Base-by-base conservation (phyloP, 768 basidiomycete genomes). In the Suillus decipiens region DNA sequence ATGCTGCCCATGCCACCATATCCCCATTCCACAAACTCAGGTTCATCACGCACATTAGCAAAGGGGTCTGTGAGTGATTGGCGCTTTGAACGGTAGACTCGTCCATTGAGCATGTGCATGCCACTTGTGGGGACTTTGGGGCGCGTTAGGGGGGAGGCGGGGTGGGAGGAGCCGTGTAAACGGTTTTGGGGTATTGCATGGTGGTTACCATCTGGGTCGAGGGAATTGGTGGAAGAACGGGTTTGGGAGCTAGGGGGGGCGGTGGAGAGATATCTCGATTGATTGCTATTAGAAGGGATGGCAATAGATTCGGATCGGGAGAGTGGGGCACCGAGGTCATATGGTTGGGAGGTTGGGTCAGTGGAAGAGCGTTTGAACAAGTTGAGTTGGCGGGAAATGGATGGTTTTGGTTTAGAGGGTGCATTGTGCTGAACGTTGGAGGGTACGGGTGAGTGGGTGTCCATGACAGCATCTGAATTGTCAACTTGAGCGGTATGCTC, bases 21-120 rank as follows among this genome's bases (percentile, higher is more conserved):
- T 0, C 94, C 94, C 94, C 94, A 96, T 75, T 96, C 94, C 17
- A 94, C 92, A 68, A 96, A 96, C 71, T 89, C 89, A 36, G 90
- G 89, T 0, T 87, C 84, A 33, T 87, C 86, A 6, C 80, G 80
- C n/a, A 79, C 86, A 61, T 80, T 87, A 4, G 84, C 88, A 66
- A 91, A 90, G 0, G 82, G 86, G 69, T 90, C 88, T 7, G 76
- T 77, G 76, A 58, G 51, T 1, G 51, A 11, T 34, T 19, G 17
- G 33, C 75, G 69, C 63, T 68, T 79, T 63, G 72, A 81, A 59
- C 94, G 93, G 67, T 95, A 95, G 2, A 94, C 84, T 31, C 93
- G 82, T 0, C 94, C 94, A 69, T 96, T 96, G 65, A 96, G 81
- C 89, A 95, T 89, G 61, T 81, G 83, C 4, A 82, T 79, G 61